Percentiles rank a stretch among this genome's conserved stretches.
Conservation (phyloP, 164 flowering plant genomes). For the Vitis rupestris region DNA sequence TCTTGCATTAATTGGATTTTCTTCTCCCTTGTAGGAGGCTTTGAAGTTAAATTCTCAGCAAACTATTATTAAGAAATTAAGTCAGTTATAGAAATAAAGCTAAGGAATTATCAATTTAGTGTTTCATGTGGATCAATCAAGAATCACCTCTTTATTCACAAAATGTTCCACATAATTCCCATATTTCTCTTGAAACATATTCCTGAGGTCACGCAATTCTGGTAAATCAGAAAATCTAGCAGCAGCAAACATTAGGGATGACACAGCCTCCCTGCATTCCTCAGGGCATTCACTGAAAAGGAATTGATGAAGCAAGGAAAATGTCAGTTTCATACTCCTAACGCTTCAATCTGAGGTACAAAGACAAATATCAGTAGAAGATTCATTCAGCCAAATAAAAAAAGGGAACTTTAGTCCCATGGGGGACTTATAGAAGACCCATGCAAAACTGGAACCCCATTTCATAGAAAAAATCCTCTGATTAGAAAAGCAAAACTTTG, state of each 20-base stretch:
- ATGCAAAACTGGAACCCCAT: no score
- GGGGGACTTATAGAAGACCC: no score
- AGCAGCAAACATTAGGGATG: slow-evolving; percentile 86
- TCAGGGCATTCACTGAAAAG: slow-evolving; percentile 77
- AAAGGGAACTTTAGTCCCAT: no score
- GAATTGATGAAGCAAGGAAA: background rate
- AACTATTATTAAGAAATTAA: slow-evolving; percentile 32
- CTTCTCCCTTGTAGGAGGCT: slow-evolving; percentile 40
- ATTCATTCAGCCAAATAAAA: background rate
- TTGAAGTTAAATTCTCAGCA: slow-evolving; percentile 45
- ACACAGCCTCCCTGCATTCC: slow-evolving; percentile 73
- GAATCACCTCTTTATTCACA: slow-evolving; percentile 62
- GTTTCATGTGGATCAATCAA: background rate
- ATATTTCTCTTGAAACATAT: slow-evolving; percentile 67
- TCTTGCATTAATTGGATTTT: slow-evolving; percentile 49
- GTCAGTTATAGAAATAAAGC: background rate
- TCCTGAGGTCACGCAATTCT: slow-evolving; percentile 83
- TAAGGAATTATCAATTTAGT: background rate
- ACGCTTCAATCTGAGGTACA: background rate
- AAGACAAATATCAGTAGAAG: background rate
- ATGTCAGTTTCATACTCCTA: slow-evolving; percentile 1
- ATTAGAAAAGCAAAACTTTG: no score
- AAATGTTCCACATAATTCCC: slow-evolving; percentile 54
- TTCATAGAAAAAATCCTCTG: no score
- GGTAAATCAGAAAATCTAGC: slow-evolving; percentile 90